Conservation (phyloP, 192 early-diverging fungal species). For the Coemansia umbellata region DNA sequence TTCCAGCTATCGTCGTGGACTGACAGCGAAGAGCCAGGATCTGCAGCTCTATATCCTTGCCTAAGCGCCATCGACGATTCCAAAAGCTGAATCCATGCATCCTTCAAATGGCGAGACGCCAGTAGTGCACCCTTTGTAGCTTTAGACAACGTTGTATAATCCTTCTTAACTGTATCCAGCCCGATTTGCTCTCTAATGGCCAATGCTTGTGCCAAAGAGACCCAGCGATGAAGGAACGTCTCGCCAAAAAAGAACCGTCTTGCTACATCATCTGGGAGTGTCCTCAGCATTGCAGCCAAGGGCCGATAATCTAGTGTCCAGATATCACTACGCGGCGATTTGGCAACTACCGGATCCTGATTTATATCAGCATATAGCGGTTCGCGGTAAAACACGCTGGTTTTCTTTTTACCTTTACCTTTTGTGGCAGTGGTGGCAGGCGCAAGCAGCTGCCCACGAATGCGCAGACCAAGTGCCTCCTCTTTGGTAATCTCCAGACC, state of each 20-base stretch:
- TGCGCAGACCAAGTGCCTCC: constrained; percentile 10
- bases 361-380: constrained; percentile 11
- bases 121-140: constrained; percentile 1
- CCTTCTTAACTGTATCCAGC: constrained; percentile 3
- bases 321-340: constrained; percentile 9
- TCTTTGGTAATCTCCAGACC: constrained; percentile 24
- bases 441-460: too few species aligned
- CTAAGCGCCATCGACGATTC: constrained; percentile 31
- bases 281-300: constrained; percentile 32
- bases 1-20: not conserved
- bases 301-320: constrained; percentile 42
- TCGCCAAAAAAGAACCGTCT: constrained; percentile 46
- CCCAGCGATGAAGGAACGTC: constrained; percentile 48
- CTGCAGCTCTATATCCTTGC: constrained; percentile 11
- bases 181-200: constrained; percentile 22
- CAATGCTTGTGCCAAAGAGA: constrained; percentile 40
- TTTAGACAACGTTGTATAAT: constrained; percentile 1
- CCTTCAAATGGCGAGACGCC: constrained; percentile 17
- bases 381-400: constrained; percentile 10
- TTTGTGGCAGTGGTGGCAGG: too few species aligned
- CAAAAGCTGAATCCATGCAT: constrained; percentile 32
- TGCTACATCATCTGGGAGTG: constrained; percentile 39
- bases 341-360: not conserved
- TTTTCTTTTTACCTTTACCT: not conserved
- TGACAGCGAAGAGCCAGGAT: not conserved